Evolutionary conservation across 106 monocot genomes (phyloP), one percentile per base, ranked within the genome.

Genomic region (Acorus calamus): DNA sequence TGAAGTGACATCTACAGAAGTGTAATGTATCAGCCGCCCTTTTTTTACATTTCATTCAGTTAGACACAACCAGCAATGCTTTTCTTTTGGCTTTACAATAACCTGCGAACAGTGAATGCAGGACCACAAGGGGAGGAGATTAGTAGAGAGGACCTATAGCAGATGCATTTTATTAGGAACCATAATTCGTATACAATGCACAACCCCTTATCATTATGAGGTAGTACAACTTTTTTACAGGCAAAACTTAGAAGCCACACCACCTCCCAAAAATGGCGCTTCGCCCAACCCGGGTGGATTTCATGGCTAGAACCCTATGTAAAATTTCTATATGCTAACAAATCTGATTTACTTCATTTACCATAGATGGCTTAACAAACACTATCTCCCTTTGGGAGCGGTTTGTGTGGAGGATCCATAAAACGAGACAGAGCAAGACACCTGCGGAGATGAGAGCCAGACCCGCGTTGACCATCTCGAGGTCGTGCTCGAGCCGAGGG

Each of bases 311-410:
- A 12, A 45, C 3, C 3, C 28, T 49, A 5, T 2, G 42, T 53
- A 3, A 11, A 8, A 42, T 7, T 53, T 5, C 52, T 65, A 50
- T 53, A 65, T 49, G 54, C 5, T 52, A 11, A 65, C 50, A 45
- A 62, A 46, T 28, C 28, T 28, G 49, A 60, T 14, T 8, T 42
- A 3, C 60, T 14, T 4, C 41, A 44, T 74, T 81, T 0, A 60
- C 62, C 61, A 70, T 75, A 59, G 77, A 69, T 46, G 59, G 54
- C 41, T 55, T 69, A 6, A 52, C 87, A 79, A 79, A 84, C 70
- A 75, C 84, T 42, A 82, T 84, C 79, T 76, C 86, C 74, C 84
- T 81, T 69, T 73, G 60, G 75, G 68, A 79, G 77, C 81, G 81
- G 75, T 85, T 80, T 71, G 56, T 11, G 43, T 67, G 57, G 10